A percentile compares a stretch with the other conserved stretches of the same genome.
These are phyloP conservation scores for Mortierella sp. DNA, from an alignment of 371 early-diverging fungal genomes.

Conservation along the genomic window DNA sequence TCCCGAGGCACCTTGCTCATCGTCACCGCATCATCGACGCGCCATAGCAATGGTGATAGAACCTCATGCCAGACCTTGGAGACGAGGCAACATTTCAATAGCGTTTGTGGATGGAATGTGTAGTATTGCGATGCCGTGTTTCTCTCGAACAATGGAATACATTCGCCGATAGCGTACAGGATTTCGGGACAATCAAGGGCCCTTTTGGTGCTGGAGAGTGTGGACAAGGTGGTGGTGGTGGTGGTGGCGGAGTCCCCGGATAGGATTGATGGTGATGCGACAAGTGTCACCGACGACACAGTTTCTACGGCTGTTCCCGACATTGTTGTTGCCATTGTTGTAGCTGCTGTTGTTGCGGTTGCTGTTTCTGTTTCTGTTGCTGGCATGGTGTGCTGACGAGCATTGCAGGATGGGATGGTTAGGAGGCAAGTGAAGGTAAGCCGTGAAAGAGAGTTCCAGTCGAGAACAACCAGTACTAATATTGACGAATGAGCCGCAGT, in stretches of 20 bases:
- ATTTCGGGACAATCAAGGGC: background rate
- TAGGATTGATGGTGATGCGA: no score
- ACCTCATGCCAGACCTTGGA: slow-evolving; percentile 13
- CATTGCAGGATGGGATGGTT: no score
- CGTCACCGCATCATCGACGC: background rate
- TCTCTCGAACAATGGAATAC: background rate
- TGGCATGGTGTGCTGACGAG: no score
- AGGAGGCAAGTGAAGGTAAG: no score
- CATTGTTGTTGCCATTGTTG: background rate
- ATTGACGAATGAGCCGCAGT: no score
- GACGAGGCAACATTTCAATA: slow-evolving; percentile 5
- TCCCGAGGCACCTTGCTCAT: background rate
- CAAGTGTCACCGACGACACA: no score
- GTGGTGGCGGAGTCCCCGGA: no score
- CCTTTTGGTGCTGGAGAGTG: no score
- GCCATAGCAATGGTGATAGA: slow-evolving; percentile 9
- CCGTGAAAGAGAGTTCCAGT: no score
- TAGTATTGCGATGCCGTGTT: background rate
- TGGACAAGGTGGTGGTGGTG: no score
- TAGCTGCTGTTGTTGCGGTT: background rate
- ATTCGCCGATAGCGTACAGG: slow-evolving; percentile 5
- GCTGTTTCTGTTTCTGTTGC: background rate
- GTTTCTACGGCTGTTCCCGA: background rate
- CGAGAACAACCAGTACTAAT: no score
- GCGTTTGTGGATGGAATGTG: background rate